phyloP scores from a whole-genome alignment of 2,329 filamentous ascomycete species.

The Fusarium staphyleae region DNA sequence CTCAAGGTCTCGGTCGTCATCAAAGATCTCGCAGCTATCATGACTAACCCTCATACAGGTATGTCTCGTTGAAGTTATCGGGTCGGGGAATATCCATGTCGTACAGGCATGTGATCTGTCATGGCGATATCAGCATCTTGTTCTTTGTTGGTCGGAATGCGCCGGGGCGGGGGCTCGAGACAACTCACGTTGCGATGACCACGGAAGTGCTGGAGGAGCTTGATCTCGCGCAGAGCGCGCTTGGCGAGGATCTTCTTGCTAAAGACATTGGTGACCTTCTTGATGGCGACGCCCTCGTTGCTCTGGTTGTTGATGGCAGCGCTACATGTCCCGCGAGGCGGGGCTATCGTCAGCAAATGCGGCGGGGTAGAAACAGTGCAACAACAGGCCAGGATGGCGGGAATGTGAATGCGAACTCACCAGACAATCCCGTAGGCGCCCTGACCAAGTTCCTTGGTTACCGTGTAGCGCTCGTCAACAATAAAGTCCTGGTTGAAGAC shows the following conservation, averaged over 20 bases:
- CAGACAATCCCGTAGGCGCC: slow-evolving; percentile 99
- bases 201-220: slow-evolving; percentile 96
- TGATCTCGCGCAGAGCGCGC: slow-evolving; percentile 96
- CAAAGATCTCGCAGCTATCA: slow-evolving; percentile 8
- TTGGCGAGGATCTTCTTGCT: slow-evolving; percentile 99
- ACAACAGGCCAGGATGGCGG: slow-evolving; percentile 6
- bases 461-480: slow-evolving; percentile 96
- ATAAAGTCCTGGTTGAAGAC: slow-evolving; percentile 99
- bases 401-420: slow-evolving; percentile 56
- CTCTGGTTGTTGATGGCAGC: slow-evolving; percentile 92
- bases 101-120: slow-evolving; percentile 95
- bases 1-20: slow-evolving; percentile 1
- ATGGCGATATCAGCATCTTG: slow-evolving; percentile 29
- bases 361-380: slow-evolving; percentile 41
- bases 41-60: slow-evolving; percentile 90
- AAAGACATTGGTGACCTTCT: slow-evolving; percentile 99
- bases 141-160: slow-evolving; percentile 8
- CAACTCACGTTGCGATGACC: slow-evolving; percentile 80
- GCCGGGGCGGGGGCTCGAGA: neutral
- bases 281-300: slow-evolving; percentile 94
- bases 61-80: slow-evolving; percentile 98
- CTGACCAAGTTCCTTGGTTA: slow-evolving; percentile 98
- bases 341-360: slow-evolving; percentile 40
- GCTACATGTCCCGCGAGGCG: slow-evolving; percentile 56
- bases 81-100: slow-evolving; percentile 99